Percentiles rank a stretch among this genome's conserved stretches.
Evolutionary conservation across 2,329 filamentous ascomycete species (phyloP).

Genomic region (Colletotrichum lindemuthianum): DNA sequence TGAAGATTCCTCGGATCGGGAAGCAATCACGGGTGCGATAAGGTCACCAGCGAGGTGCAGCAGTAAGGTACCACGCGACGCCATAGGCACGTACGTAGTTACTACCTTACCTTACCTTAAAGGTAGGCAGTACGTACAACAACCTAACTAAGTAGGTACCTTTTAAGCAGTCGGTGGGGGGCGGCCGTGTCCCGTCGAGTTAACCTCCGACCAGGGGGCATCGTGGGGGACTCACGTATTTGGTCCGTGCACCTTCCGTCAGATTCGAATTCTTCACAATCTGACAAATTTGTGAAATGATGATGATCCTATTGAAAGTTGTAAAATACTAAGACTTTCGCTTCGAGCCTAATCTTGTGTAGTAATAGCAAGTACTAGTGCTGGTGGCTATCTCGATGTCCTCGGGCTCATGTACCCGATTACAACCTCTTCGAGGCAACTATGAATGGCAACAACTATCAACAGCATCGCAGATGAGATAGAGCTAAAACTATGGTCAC

Average conservation of each 20-base stretch:
- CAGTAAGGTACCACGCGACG: conserved; percentile 8
- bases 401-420: too few relatives aligned
- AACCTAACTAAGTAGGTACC: too few relatives aligned
- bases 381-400: too few relatives aligned
- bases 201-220: conserved; percentile 22
- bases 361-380: too few relatives aligned
- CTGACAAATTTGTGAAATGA: neutral
- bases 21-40: conserved; percentile 32
- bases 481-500: too few relatives aligned
- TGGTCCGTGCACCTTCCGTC: conserved; percentile 16
- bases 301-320: neutral
- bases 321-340: neutral
- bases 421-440: too few relatives aligned
- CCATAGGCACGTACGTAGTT: too few relatives aligned
- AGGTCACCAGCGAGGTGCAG: conserved; percentile 23
- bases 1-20: neutral
- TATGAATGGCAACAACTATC: too few relatives aligned
- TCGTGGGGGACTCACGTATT: neutral
- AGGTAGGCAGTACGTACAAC: conserved; percentile 1
- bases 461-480: too few relatives aligned
- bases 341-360: too few relatives aligned
- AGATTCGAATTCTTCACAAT: neutral
- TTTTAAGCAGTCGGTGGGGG: conserved; percentile 26
- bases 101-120: too few relatives aligned
- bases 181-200: conserved; percentile 19